Evolutionary conservation across 805 yeast genomes (phyloP), one percentile per base, ranked within the genome.

Genomic region (Candida broadrunensis): DNA sequence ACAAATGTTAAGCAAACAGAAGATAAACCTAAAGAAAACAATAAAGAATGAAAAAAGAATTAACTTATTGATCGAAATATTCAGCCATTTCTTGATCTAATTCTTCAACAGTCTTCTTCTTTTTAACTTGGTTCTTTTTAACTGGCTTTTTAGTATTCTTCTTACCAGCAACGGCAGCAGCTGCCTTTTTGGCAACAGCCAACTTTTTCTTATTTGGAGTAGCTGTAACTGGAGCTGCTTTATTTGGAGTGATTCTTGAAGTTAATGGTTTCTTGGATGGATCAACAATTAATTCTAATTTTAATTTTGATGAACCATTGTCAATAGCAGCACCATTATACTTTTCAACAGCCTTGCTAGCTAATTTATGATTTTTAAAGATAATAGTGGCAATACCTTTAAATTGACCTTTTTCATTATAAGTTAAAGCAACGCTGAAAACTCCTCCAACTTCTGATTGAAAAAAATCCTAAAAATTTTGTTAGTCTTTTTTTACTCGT

Each of bases 31-130:
- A n/a, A n/a, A n/a, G n/a, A n/a, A n/a, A n/a, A n/a, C n/a, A n/a
- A n/a, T n/a, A n/a, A n/a, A n/a, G n/a, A n/a, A n/a, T n/a, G n/a
- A n/a, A n/a, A n/a, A n/a, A n/a, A 13, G 29, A 26, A 26, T 8
- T 5, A 26, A 8, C 5, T 7, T 7, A 26, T 29, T 29, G 14
- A 29, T 17, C 81, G 55, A 91, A 90, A 72, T 91, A 91, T 61
- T 90, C 98, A 48, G 89, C 85, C 99, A 93, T 91, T 72, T 91
- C 98, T 62, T 90, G 96, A 69, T 93, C 99, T 60, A 91, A 80
- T 69, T 93, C 91, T 64, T 87, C 98, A 49, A 86, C 75, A 39
- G 96, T 81, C 78, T 89, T 89, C 67, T 73, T 72, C 47, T 59
- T 58, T 70, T 77, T 75, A 7, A 9, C 6, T 21, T 21, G 24